Conservation (phyloP, 164 flowering plant genomes). For the Berberis thunbergii region DNA sequence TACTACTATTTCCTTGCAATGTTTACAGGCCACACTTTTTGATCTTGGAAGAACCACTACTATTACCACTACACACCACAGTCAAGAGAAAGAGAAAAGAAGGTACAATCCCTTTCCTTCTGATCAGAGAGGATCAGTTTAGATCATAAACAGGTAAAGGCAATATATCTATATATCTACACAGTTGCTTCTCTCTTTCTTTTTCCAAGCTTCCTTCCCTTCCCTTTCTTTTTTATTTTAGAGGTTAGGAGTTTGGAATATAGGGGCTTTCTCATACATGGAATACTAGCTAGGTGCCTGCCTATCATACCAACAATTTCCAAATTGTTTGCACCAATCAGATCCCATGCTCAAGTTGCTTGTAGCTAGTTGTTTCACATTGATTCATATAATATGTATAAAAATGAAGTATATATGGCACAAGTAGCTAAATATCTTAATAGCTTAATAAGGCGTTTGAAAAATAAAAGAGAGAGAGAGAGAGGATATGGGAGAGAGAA, state of each 20-base stretch:
- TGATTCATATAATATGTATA: not conserved
- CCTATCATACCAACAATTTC: not conserved
- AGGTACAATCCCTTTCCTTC: slow-evolving; percentile 15
- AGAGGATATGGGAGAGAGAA: too few relatives aligned
- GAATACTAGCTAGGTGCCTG: too few relatives aligned
- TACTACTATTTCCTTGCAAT: slow-evolving; percentile 5
- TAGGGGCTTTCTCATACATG: slow-evolving; percentile 4
- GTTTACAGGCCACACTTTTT: slow-evolving; percentile 5
- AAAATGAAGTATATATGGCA: not conserved
- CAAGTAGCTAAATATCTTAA: not conserved
- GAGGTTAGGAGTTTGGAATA: not conserved
- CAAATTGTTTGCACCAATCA: not conserved
- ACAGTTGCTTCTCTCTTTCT: slow-evolving; percentile 6
- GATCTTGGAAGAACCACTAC: slow-evolving; percentile 11
- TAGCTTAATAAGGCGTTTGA: not conserved
- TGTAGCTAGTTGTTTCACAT: not conserved
- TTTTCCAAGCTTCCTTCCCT: slow-evolving; percentile 1
- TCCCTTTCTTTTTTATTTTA: not conserved
- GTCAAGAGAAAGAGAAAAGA: slow-evolving; percentile 11
- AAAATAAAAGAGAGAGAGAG: not conserved
- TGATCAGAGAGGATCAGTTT: slow-evolving; percentile 15
- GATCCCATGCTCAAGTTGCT: slow-evolving; percentile 7
- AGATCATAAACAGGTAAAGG: slow-evolving; percentile 33
- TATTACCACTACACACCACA: slow-evolving; percentile 3
- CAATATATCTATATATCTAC: not conserved